These are phyloP conservation scores for Phytophthora lateralis DNA, from an alignment of 352 stramenopile genomes.

Conservation along the genomic window DNA sequence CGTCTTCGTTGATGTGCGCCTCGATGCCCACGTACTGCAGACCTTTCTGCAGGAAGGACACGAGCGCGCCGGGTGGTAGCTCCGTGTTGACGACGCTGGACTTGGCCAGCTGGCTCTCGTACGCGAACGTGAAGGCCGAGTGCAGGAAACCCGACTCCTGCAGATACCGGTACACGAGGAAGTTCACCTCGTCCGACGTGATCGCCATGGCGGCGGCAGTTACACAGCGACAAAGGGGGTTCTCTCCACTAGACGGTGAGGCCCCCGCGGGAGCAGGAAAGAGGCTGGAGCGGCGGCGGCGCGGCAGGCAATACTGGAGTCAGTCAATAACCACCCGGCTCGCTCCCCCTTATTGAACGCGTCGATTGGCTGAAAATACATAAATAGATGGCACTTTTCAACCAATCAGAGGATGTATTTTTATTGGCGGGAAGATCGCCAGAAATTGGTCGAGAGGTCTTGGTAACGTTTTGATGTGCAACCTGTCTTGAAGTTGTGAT, in stretches of 20 bases:
- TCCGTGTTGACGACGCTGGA: conserved; percentile 92
- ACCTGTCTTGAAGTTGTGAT: neutral
- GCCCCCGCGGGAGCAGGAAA: conserved; percentile 20
- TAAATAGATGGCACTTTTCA: neutral
- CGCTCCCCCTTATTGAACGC: neutral
- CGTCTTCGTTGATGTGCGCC: conserved; percentile 91
- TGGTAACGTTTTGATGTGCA: neutral
- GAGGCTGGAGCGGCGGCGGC: conserved; percentile 12
- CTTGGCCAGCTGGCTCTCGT: conserved; percentile 96
- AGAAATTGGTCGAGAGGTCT: neutral
- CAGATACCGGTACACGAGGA: conserved; percentile 98
- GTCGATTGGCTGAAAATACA: neutral
- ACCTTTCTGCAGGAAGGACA: conserved; percentile 99
- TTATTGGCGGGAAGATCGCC: neutral
- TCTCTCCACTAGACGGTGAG: conserved; percentile 5
- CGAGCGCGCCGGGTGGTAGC: conserved; percentile 95
- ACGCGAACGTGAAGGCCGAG: conserved; percentile 98
- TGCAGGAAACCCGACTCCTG: conserved; percentile 97
- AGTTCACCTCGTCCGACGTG: conserved; percentile 97
- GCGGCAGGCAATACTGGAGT: conserved; percentile 36
- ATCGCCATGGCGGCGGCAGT: conserved; percentile 72
- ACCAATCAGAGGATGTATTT: neutral
- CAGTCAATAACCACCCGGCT: conserved; percentile 36
- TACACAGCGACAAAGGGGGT: neutral
- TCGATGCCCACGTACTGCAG: conserved; percentile 95